Evolutionary conservation across 2,329 filamentous ascomycete species (phyloP).

Genomic region (Penicillium sp.): DNA sequence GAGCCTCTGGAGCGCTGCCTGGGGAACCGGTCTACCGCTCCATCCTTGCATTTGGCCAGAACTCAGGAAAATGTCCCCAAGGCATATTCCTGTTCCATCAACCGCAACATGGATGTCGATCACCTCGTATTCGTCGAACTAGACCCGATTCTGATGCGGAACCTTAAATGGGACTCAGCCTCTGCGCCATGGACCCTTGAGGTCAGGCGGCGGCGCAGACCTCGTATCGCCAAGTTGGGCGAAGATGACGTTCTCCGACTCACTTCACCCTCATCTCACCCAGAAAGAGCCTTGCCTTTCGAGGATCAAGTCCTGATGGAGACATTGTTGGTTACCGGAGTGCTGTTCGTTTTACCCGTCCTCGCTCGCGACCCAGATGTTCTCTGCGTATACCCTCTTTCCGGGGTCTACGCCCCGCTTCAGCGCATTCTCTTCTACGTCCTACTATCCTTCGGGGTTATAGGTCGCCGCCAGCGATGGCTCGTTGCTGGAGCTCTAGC

Average conservation of each 20-base stretch:
- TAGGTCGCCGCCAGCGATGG: conserved; percentile 13
- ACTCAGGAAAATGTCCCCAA: background rate
- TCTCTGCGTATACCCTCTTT: conserved; percentile 9
- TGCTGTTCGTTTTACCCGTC: background rate
- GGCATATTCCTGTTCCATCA: background rate
- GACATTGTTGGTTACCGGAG: background rate
- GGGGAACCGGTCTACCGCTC: too few species aligned
- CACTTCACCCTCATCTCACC: background rate
- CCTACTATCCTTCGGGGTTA: conserved; percentile 3
- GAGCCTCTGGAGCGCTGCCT: too few species aligned
- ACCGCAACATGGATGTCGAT: background rate
- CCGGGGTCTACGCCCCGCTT: conserved; percentile 5
- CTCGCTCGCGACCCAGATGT: background rate
- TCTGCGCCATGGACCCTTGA: background rate
- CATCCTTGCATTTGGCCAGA: too few species aligned
- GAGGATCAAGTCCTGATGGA: background rate
- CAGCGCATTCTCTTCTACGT: conserved; percentile 12
- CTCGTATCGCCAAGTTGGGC: background rate
- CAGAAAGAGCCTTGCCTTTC: background rate
- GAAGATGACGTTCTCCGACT: background rate
- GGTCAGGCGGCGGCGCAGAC: background rate
- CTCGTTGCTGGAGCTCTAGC: conserved; percentile 12
- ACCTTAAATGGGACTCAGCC: background rate
- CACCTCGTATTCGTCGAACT: background rate
- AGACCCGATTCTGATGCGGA: background rate